Evolutionary conservation across 441 rosid species (phyloP), one percentile per base, ranked within the genome.

Genomic region (Syzygium malaccense): DNA sequence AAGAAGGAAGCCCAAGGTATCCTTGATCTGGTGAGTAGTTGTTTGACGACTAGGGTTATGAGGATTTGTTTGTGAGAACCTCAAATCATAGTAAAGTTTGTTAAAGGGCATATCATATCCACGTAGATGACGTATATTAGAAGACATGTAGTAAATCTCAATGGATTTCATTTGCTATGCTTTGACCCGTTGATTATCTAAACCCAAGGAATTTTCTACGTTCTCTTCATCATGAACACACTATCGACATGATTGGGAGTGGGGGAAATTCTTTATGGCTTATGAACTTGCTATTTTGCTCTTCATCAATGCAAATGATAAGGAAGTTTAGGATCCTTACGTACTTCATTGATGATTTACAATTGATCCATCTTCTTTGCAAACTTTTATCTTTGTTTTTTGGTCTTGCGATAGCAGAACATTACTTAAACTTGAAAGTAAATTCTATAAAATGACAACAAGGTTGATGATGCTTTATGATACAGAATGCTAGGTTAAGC

Each of bases 1-100:
- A 95, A 95, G 92, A 98, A 95, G 92, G 99, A 98, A 91, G 97
- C 96, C 88, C 99, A 95, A 90, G 93, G 97, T 86, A 91, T 98
- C 93, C 93, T 98, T 93, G 99, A 96, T 94, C 91, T 96, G 98
- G 99, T 98, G 90, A 80, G 94, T 92, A 66, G 89, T 87, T 37
- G n/a, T 64, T 88, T 53, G 62, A 86, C 49, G 28, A 68, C 71
- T 71, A 71, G 83, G 49, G 49, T 71, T 71, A 37, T 71, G 83
- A 71, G n/a, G 83, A 37, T 71, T 28, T 71, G 12, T 41, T 71
- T 37, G 15, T 20, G 80, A 71, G 49, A 71, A 71, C 45, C 83
- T 71, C 51, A 71, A 71, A 37, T 71, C 49, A 6, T 49, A 71
- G 20, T 12, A 37, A 71, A 71, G 28, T 37, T 71, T 71, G 80